Conservation (phyloP, 192 early-diverging fungal species). For the Diversispora eburnea region DNA sequence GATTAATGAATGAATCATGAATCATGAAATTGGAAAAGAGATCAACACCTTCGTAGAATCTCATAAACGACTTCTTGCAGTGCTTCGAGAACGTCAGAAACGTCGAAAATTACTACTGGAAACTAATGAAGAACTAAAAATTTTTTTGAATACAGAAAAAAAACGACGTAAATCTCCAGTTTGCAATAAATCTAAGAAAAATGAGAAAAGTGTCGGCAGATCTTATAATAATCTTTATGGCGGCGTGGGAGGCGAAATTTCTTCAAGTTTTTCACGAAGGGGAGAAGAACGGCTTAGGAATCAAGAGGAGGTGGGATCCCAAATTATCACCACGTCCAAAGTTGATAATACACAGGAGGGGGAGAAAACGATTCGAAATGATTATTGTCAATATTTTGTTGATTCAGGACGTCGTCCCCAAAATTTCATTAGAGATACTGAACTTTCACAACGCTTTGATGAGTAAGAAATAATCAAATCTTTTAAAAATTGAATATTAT, state of each 20-base stretch:
- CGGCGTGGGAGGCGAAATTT: too few relatives aligned
- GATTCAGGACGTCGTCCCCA: slow-evolving; percentile 50
- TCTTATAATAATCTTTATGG: too few relatives aligned
- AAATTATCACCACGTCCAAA: not conserved
- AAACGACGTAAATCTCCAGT: too few relatives aligned
- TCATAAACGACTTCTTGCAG: slow-evolving; percentile 1
- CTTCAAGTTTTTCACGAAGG: not conserved
- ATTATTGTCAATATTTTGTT: slow-evolving; percentile 57
- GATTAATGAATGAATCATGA: not conserved
- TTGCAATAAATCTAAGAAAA: too few relatives aligned
- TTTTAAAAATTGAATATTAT: not conserved
- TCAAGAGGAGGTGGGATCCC: not conserved
- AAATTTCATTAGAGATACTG: slow-evolving; percentile 56
- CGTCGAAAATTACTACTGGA: slow-evolving; percentile 6
- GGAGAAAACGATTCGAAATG: slow-evolving; percentile 41
- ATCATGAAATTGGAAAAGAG: not conserved
- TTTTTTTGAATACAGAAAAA: not conserved
- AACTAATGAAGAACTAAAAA: not conserved
- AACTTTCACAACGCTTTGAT: slow-evolving; percentile 45
- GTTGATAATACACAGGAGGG: not conserved
- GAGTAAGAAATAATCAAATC: slow-evolving; percentile 37
- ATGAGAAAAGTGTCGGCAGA: too few relatives aligned
- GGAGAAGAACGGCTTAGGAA: not conserved
- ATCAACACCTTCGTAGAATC: not conserved
- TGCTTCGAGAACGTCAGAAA: slow-evolving; percentile 21